Percentiles rank a stretch among this genome's conserved stretches.
Conservation (phyloP, 1,139 yeast species). For the Debaryomyces coudertii region DNA sequence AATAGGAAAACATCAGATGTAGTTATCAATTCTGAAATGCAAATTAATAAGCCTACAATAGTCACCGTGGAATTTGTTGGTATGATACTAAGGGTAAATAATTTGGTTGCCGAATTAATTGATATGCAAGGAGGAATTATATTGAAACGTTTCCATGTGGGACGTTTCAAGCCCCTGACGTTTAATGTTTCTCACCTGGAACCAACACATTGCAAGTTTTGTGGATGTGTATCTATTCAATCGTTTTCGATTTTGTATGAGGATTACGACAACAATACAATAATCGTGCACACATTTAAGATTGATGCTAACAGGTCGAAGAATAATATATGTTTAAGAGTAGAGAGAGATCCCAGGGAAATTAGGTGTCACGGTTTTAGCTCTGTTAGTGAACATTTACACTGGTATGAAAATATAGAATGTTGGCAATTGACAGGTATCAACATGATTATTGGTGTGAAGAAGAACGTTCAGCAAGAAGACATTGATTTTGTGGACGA, state of each 20-base stretch:
- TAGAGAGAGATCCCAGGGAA: slow-evolving; percentile 90
- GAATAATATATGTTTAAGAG: slow-evolving; percentile 79
- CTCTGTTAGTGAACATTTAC: slow-evolving; percentile 69
- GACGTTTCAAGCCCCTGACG: slow-evolving; percentile 61
- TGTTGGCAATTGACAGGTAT: slow-evolving; percentile 81
- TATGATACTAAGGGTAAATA: slow-evolving; percentile 62
- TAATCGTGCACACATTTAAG: slow-evolving; percentile 73
- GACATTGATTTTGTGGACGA: slow-evolving; percentile 19
- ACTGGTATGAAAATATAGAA: slow-evolving; percentile 66
- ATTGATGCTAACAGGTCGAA: slow-evolving; percentile 72
- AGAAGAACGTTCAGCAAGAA: slow-evolving; percentile 28
- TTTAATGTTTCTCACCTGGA: slow-evolving; percentile 76
- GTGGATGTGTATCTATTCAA: slow-evolving; percentile 84
- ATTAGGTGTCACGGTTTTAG: slow-evolving; percentile 86
- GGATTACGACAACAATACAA: slow-evolving; percentile 56
- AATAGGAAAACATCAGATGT: background rate
- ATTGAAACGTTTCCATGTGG: slow-evolving; percentile 58
- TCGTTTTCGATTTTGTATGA: slow-evolving; percentile 74
- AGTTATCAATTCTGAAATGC: slow-evolving; percentile 10
- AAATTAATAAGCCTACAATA: slow-evolving; percentile 32
- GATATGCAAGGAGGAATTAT: slow-evolving; percentile 80
- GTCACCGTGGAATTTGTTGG: slow-evolving; percentile 68
- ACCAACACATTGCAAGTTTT: slow-evolving; percentile 86
- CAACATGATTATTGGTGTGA: slow-evolving; percentile 76
- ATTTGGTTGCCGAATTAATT: slow-evolving; percentile 61